A percentile compares a stretch with the other conserved stretches of the same genome.
phyloP scores from a whole-genome alignment of 169 alveolate genomes.

The Cryptosporidium andersoni region DNA sequence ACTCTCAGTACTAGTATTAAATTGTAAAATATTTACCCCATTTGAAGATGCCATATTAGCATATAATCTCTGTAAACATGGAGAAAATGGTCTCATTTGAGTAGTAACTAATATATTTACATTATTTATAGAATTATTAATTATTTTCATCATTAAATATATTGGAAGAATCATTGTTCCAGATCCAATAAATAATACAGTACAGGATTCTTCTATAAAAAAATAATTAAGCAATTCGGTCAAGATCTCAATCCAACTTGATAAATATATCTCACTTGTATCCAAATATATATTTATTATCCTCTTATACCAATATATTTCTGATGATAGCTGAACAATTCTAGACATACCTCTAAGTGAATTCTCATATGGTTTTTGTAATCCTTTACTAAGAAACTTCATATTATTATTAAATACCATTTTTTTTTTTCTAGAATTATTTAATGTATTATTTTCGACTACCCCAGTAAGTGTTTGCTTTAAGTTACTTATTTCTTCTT shows the following conservation, averaged over 20 bases:
- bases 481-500: conserved; percentile 53
- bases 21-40: background rate
- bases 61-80: conserved; percentile 22
- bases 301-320: conserved; percentile 64
- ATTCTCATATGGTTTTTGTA: conserved; percentile 1
- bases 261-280: conserved; percentile 1
- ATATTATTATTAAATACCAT: conserved; percentile 1
- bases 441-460: conserved; percentile 1
- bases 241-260: conserved; percentile 14
- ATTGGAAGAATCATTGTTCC: conserved; percentile 49
- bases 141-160: background rate
- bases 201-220: background rate
- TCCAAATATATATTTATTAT: conserved; percentile 49
- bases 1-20: conserved; percentile 17
- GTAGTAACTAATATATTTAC: conserved; percentile 9
- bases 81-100: conserved; percentile 20
- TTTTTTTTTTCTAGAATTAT: conserved; percentile 1
- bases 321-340: conserved; percentile 44
- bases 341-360: conserved; percentile 44
- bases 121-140: conserved; percentile 1
- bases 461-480: conserved; percentile 11
- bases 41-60: conserved; percentile 15
- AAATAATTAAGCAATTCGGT: background rate
- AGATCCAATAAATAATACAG: conserved; percentile 41
- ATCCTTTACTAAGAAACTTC: conserved; percentile 4